Evolutionary conservation across 2,329 filamentous ascomycete species (phyloP), one percentile per base, ranked within the genome.

Genomic region (Fusarium zealandicum): DNA sequence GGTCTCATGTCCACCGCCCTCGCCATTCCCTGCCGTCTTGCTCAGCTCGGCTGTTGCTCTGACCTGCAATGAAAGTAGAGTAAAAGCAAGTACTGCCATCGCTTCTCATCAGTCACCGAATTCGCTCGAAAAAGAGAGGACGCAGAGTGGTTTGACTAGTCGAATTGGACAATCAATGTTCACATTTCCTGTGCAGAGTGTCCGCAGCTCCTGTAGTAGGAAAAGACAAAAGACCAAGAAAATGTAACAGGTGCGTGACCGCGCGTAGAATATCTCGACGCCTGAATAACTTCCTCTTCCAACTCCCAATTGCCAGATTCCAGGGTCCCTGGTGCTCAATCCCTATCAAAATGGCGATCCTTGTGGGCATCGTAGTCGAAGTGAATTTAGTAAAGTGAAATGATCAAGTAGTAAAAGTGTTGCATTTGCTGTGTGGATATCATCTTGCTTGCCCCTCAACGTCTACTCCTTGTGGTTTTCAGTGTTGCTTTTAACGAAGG

Each of bases 261-360:
- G 52, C 54, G 48, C 51, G 45, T 54, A 54, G 54, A 59, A 52
- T 51, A 59, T 56, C 47, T 61, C 55, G 63, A 67, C 68, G 68
- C 68, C 65, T 47, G 38, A 52, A 59, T 51, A 57, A 60, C 44
- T 63, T 51, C 64, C 54, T 70, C 67, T 68, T 65, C 64, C 64
- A 70, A 70, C 68, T 70, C 68, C 68, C 51, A 56, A 57, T 61
- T 65, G 51, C 64, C 61, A 65, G 53, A 69, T 65, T 59, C 61
- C 64, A 59, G 45, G 56, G 44, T 59, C 54, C 54, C 57, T 41
- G 37, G 40, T 57, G 54, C 60, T 56, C 56, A 46, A 54, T 49
- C 63, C 65, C 51, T 51, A 58, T 56, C 51, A 65, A 63, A 57
- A 48, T 46, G 38, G 38, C 48, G 46, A 56, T 41, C 45, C 62